Conservation (phyloP, 2,329 filamentous ascomycete genomes). For the Neoarthrinium moseri region DNA sequence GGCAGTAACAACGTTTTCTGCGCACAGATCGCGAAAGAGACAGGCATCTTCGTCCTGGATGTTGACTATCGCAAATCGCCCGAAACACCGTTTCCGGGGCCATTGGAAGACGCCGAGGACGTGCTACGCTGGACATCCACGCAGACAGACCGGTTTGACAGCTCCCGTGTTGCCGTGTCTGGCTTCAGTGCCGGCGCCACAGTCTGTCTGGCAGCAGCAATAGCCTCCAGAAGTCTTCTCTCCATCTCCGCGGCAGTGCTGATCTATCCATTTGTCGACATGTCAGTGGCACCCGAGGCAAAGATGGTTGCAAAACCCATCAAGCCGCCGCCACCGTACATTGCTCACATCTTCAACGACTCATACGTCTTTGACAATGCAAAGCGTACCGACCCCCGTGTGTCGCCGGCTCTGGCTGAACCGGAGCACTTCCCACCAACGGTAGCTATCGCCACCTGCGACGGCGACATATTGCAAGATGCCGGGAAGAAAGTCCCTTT, state of each 20-base stretch:
- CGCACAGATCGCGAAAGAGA: not conserved
- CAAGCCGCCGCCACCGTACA: conserved; percentile 6
- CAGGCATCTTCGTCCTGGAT: not conserved
- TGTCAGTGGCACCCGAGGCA: conserved; percentile 9
- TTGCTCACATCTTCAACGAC: conserved; percentile 11
- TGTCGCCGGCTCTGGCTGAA: conserved; percentile 13
- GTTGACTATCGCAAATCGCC: not conserved
- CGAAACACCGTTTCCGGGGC: not conserved
- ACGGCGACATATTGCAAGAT: conserved; percentile 11
- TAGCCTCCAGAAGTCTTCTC: not conserved
- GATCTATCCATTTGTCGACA: conserved; percentile 11
- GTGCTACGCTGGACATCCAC: not conserved
- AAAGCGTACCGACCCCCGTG: conserved; percentile 10
- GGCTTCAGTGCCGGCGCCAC: not conserved
- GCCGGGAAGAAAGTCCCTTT: conserved; percentile 6
- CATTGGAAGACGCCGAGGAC: not conserved
- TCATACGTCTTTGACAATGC: conserved; percentile 12
- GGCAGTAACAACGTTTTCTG: not conserved
- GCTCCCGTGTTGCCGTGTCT: not conserved
- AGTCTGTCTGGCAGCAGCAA: not conserved
- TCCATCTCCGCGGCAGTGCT: not conserved
- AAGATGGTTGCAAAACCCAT: conserved; percentile 13
- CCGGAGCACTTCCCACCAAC: conserved; percentile 10
- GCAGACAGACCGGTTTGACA: not conserved
- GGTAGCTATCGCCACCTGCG: conserved; percentile 12